phyloP scores from a whole-genome alignment of 1,284 basidiomycete species.

The Malassezia furfur region DNA sequence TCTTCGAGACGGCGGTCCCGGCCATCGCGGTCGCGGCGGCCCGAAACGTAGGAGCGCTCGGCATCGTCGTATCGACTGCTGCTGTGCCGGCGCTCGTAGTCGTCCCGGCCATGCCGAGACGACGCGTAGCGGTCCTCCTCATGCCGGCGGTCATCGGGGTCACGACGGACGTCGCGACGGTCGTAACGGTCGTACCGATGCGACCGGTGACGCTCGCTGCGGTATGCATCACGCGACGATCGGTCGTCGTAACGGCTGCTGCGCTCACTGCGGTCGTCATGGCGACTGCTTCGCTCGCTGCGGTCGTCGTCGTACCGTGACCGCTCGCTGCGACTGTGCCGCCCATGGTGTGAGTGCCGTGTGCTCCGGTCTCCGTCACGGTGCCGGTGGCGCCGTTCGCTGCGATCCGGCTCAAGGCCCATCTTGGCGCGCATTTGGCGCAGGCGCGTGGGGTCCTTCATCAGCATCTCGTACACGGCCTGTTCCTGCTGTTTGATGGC shows the following conservation, averaged over 20 bases:
- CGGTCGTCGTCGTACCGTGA: background rate
- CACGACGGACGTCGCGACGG: background rate
- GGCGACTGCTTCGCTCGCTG: background rate
- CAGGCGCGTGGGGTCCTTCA: conserved; percentile 80
- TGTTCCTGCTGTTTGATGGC: conserved; percentile 98
- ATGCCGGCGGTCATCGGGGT: background rate
- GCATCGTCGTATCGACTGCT: no score
- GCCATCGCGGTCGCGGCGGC: no score
- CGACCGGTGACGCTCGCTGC: background rate
- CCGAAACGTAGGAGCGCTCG: no score
- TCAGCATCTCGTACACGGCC: conserved; percentile 74
- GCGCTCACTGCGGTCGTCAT: conserved; percentile 14
- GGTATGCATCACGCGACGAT: background rate
- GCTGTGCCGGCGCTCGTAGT: no score
- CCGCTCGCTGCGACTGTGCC: conserved; percentile 21
- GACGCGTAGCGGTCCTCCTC: background rate
- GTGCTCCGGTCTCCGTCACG: background rate
- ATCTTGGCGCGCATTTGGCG: conserved; percentile 58
- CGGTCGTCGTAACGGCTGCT: conserved; percentile 9
- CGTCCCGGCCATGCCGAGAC: background rate
- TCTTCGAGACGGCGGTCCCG: no score
- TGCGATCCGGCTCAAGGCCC: conserved; percentile 52
- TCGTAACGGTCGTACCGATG: background rate
- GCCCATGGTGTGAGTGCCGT: background rate
- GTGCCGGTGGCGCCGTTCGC: conserved; percentile 50